Conservation (phyloP, 208 protist genomes). For the Acanthamoeba triangularis region DNA sequence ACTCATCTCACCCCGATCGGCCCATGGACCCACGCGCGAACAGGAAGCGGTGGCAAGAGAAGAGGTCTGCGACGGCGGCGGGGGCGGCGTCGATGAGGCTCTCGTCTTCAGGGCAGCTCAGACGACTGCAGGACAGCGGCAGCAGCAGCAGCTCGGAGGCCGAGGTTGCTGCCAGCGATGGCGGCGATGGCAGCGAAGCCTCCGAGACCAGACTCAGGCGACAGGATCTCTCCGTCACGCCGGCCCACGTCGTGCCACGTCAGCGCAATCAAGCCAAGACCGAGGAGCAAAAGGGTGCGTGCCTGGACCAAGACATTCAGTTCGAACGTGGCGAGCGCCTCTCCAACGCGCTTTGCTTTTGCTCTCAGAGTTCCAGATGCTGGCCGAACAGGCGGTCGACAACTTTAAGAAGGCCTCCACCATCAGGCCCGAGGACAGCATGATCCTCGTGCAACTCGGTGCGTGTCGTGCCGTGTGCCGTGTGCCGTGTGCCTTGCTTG, state of each 20-base stretch:
- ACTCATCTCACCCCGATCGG: too few species aligned
- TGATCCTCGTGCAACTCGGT: conserved; percentile 7
- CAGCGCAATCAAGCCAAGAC: neutral
- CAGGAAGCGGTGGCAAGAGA: conserved; percentile 4
- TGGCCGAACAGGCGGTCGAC: neutral
- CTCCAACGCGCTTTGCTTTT: neutral
- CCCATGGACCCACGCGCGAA: too few species aligned
- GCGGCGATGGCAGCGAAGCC: neutral
- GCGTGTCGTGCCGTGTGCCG: too few species aligned
- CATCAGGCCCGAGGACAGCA: neutral
- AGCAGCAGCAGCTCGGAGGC: neutral
- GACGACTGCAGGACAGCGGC: neutral
- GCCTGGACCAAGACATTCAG: too few species aligned
- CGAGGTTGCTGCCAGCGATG: neutral
- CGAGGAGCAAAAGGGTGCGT: neutral
- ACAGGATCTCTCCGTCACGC: neutral
- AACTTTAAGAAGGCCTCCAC: conserved; percentile 5
- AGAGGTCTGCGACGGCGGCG: neutral
- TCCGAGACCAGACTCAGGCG: neutral
- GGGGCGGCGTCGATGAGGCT: neutral
- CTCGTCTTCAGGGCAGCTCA: neutral
- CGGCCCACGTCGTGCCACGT: neutral
- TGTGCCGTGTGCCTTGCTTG: too few species aligned
- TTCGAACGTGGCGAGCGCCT: too few species aligned
- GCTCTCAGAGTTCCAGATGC: neutral